A percentile compares a stretch with the other conserved stretches of the same genome.
Evolutionary conservation across 2,329 filamentous ascomycete genomes (phyloP).

Genomic region (Huntiella decipiens): DNA sequence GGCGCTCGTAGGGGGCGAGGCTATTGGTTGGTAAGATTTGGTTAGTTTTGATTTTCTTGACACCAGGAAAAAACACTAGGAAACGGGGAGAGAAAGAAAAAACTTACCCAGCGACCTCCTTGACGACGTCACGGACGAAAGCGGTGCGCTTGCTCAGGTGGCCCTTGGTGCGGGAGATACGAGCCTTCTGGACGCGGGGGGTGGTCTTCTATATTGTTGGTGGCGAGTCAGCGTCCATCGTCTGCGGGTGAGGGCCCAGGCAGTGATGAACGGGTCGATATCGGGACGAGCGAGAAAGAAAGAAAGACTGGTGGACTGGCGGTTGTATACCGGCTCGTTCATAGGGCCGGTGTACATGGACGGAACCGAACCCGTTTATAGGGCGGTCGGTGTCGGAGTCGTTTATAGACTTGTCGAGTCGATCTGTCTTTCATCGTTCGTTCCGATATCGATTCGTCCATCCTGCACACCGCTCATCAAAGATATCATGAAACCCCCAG

Average conservation of each 20-base stretch:
- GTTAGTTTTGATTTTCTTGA: conserved; percentile 16
- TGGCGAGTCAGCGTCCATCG: conserved; percentile 43
- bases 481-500: not conserved
- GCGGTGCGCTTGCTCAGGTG: conserved; percentile 91
- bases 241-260: conserved; percentile 23
- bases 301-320: not conserved
- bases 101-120: conserved; percentile 88
- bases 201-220: conserved; percentile 54
- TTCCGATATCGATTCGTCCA: conserved; percentile 6
- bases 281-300: not conserved
- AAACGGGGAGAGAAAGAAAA: too few species aligned
- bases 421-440: conserved; percentile 2
- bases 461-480: too few species aligned
- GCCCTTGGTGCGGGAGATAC: conserved; percentile 76
- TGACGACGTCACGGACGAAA: conserved; percentile 93
- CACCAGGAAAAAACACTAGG: not conserved
- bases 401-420: conserved; percentile 3
- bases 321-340: not conserved
- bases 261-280: conserved; percentile 9
- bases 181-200: conserved; percentile 55
- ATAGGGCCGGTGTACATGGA: not conserved
- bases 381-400: not conserved
- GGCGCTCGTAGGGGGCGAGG: conserved; percentile 90
- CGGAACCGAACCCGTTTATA: conserved; percentile 5
- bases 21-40: conserved; percentile 20